phyloP scores from a whole-genome alignment of 805 yeast species.

The Candida rishiriensis region DNA sequence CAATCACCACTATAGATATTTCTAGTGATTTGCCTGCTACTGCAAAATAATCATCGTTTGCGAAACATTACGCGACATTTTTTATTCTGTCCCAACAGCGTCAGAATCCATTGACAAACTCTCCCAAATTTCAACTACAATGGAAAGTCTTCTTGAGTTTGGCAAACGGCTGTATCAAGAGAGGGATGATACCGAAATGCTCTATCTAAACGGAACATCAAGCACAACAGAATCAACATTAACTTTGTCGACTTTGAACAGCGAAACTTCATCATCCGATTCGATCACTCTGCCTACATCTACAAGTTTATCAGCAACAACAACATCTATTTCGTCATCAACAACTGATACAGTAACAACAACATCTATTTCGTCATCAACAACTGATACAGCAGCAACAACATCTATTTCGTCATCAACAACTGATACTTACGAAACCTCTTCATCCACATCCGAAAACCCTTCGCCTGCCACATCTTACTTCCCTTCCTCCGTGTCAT shows the following conservation, averaged over 20 bases:
- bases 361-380: background rate
- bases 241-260: too few relatives aligned
- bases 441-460: slow-evolving; percentile 1
- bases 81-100: too few relatives aligned
- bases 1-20: too few relatives aligned
- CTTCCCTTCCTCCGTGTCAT: too few relatives aligned
- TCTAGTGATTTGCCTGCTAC: too few relatives aligned
- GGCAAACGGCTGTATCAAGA: slow-evolving; percentile 8
- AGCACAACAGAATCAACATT: background rate
- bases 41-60: too few relatives aligned
- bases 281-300: background rate
- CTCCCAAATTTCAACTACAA: background rate
- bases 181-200: slow-evolving; percentile 1
- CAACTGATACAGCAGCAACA: background rate
- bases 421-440: background rate
- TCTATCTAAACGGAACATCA: slow-evolving; percentile 11
- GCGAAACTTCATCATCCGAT: too few relatives aligned
- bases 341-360: background rate
- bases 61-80: too few relatives aligned
- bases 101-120: background rate
- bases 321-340: background rate
- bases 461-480: background rate
- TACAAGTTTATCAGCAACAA: background rate
- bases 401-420: background rate
- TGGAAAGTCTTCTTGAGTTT: slow-evolving; percentile 10